A percentile compares a stretch with the other conserved stretches of the same genome.
Evolutionary conservation across 164 flowering plant species (phyloP).

Genomic region (Tinospora cordifolia): DNA sequence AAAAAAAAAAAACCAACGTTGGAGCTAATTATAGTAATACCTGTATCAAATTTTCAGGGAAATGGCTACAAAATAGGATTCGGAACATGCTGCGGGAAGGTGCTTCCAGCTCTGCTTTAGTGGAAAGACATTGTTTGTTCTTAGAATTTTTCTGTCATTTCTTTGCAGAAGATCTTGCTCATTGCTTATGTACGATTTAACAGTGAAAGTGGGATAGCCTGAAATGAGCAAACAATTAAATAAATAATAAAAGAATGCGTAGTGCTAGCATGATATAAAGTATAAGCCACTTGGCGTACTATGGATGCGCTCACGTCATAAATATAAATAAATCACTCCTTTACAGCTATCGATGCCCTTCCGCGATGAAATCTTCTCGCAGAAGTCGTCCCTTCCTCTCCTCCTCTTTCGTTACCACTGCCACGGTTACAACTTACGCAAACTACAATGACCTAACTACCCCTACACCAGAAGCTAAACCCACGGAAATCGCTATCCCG

Average conservation of each 20-base stretch:
- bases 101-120: constrained; percentile 54
- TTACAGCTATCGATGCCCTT: neutral
- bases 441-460: constrained; percentile 27
- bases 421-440: constrained; percentile 18
- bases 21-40: neutral
- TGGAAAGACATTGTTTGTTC: constrained; percentile 3
- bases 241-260: too few species aligned
- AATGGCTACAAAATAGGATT: constrained; percentile 83
- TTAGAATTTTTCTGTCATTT: neutral
- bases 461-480: constrained; percentile 18
- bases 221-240: neutral
- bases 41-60: constrained; percentile 54
- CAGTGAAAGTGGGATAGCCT: neutral
- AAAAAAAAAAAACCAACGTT: too few species aligned
- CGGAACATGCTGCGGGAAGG: constrained; percentile 77
- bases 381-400: constrained; percentile 10
- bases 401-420: constrained; percentile 16
- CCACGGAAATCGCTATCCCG: constrained; percentile 24
- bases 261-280: too few species aligned
- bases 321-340: neutral
- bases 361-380: constrained; percentile 22
- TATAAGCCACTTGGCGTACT: neutral
- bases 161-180: neutral
- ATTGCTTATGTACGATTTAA: too few species aligned
- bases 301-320: neutral